A percentile compares a stretch with the other conserved stretches of the same genome.
Evolutionary conservation across 164 flowering plant species (phyloP).

Genomic region (Umbellularia californica): DNA sequence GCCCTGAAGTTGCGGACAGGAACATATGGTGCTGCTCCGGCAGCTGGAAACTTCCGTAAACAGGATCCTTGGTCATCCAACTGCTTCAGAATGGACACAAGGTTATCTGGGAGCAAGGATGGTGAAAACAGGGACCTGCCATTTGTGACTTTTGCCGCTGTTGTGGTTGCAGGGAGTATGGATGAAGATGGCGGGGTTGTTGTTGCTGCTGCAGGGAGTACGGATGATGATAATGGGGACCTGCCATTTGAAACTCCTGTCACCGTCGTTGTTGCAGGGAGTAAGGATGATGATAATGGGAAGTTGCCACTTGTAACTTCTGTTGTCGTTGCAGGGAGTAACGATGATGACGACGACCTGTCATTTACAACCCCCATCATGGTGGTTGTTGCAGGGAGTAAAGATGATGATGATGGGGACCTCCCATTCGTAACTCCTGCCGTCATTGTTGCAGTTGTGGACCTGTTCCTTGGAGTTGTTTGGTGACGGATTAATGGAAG

Average conservation of each 20-base stretch:
- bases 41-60: slow-evolving; percentile 51
- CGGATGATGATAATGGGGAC: neutral
- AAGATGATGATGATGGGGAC: slow-evolving; percentile 11
- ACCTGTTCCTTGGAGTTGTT: slow-evolving; percentile 25
- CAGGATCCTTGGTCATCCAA: slow-evolving; percentile 33
- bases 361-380: no score
- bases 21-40: slow-evolving; percentile 63
- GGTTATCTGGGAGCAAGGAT: slow-evolving; percentile 28
- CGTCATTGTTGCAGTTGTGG: neutral
- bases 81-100: slow-evolving; percentile 5
- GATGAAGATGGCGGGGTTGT: slow-evolving; percentile 10
- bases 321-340: neutral
- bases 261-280: slow-evolving; percentile 4
- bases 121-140: neutral
- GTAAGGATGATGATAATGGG: slow-evolving; percentile 7
- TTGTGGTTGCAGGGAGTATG: neutral
- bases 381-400: no score
- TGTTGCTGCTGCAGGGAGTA: slow-evolving; percentile 14
- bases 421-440: slow-evolving; percentile 12
- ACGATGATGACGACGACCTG: neutral
- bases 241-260: no score
- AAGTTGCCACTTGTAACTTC: no score
- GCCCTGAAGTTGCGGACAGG: slow-evolving; percentile 50
- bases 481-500: slow-evolving; percentile 73
- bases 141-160: no score